These are phyloP conservation scores for Circinella umbellata DNA, from an alignment of 371 early-diverging fungal species.

Conservation along the genomic window DNA sequence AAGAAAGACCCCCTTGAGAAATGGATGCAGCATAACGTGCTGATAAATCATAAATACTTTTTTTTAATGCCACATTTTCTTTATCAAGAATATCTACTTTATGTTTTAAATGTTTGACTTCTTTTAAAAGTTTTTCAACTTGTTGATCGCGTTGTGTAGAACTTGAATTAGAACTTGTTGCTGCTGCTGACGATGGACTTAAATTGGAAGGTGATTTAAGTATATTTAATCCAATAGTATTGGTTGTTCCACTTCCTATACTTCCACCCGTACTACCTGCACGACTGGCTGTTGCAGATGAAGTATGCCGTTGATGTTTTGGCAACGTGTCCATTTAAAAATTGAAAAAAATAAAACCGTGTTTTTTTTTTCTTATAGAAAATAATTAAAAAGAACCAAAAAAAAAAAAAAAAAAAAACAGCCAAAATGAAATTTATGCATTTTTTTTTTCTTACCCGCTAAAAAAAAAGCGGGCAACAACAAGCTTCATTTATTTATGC, in stretches of 20 bases:
- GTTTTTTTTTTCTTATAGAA: no score
- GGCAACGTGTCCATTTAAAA: constrained; percentile 2
- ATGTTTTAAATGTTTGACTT: constrained; percentile 76
- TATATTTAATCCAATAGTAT: not conserved
- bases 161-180: not conserved
- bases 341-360: not conserved
- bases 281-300: constrained; percentile 3
- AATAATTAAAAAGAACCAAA: not conserved
- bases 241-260: not conserved
- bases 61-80: constrained; percentile 84
- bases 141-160: constrained; percentile 45
- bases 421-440: no score
- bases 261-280: constrained; percentile 7
- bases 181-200: constrained; percentile 5
- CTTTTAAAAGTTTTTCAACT: constrained; percentile 70
- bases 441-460: no score
- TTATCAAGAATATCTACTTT: constrained; percentile 81
- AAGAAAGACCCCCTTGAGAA: constrained; percentile 47
- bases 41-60: constrained; percentile 84
- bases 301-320: constrained; percentile 5
- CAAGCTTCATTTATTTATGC: no score
- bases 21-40: constrained; percentile 69
- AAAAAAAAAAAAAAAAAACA: no score
- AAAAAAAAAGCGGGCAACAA: no score
- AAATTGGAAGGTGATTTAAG: constrained; percentile 5